Evolutionary conservation across 257 asterid genomes (phyloP).

Genomic region (Jacaranda mimosifolia): DNA sequence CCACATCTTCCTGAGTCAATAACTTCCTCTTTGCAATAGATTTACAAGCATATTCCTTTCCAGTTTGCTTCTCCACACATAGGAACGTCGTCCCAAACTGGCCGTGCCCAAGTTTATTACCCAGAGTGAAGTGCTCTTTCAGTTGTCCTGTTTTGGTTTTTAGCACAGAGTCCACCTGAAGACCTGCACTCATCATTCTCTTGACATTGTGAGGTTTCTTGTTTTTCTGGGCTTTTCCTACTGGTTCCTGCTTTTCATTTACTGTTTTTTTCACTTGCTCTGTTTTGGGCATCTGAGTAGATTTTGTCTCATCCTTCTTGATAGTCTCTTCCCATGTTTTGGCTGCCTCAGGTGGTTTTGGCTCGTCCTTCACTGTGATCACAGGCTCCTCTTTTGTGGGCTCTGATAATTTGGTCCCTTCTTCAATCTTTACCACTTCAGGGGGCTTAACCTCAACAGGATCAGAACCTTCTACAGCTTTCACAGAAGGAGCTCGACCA

Average conservation of each 20-base stretch:
- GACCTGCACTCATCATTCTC: constrained; percentile 72
- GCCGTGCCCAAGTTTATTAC: constrained; percentile 82
- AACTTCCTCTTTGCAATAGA: constrained; percentile 81
- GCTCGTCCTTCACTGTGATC: constrained; percentile 36
- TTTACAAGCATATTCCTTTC: constrained; percentile 81
- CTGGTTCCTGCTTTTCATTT: constrained; percentile 29
- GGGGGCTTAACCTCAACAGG: constrained; percentile 44
- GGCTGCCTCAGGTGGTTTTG: constrained; percentile 15
- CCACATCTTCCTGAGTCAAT: constrained; percentile 72
- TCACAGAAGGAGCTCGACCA: background rate
- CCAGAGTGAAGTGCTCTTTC: constrained; percentile 68
- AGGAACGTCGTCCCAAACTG: constrained; percentile 84
- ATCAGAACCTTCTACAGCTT: constrained; percentile 19
- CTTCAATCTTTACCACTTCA: constrained; percentile 40
- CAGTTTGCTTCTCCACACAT: constrained; percentile 65
- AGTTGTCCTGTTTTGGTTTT: constrained; percentile 73
- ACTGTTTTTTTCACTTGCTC: constrained; percentile 24
- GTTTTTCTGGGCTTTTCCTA: constrained; percentile 30
- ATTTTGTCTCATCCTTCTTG: constrained; percentile 17
- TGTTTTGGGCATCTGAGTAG: constrained; percentile 15
- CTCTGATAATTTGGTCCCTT: background rate
- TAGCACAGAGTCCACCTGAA: constrained; percentile 73
- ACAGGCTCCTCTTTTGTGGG: constrained; percentile 19
- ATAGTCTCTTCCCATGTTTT: constrained; percentile 12
- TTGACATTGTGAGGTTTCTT: constrained; percentile 48